A percentile compares a stretch with the other conserved stretches of the same genome.
These are phyloP conservation scores for Pythium myriotylum DNA, from an alignment of 352 stramenopile genomes.

Conservation along the genomic window DNA sequence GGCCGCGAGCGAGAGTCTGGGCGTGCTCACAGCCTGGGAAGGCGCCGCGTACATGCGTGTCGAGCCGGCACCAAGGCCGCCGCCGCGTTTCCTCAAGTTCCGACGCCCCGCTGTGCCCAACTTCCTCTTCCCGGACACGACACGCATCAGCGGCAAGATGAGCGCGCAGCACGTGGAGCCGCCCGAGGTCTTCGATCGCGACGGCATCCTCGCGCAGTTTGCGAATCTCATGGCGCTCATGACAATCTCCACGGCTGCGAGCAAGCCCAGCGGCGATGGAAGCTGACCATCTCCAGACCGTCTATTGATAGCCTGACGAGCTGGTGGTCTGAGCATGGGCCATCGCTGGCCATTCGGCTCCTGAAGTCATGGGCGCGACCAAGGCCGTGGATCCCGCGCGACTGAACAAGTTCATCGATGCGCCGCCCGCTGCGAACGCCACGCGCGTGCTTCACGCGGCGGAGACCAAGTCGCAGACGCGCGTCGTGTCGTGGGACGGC, in stretches of 20 bases:
- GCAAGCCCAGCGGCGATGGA: not conserved
- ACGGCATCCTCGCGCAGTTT: slow-evolving; percentile 57
- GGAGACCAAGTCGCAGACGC: slow-evolving; percentile 42
- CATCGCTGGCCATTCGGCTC: too few species aligned
- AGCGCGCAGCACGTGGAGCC: slow-evolving; percentile 31
- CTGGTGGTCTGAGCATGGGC: too few species aligned
- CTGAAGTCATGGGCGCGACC: not conserved
- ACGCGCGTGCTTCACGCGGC: slow-evolving; percentile 20
- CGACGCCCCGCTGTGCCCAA: slow-evolving; percentile 61
- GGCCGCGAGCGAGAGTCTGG: slow-evolving; percentile 61
- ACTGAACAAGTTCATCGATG: slow-evolving; percentile 67
- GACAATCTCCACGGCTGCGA: slow-evolving; percentile 21
- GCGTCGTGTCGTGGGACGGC: slow-evolving; percentile 56
- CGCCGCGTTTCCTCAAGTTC: slow-evolving; percentile 41
- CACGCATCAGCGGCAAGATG: slow-evolving; percentile 62
- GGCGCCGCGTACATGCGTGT: slow-evolving; percentile 37
- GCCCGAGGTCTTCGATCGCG: slow-evolving; percentile 58
- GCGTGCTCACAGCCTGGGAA: slow-evolving; percentile 62
- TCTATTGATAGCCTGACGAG: slow-evolving; percentile 3
- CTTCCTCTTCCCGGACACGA: slow-evolving; percentile 71
- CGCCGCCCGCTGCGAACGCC: slow-evolving; percentile 43
- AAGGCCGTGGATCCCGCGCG: slow-evolving; percentile 51
- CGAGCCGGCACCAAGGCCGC: slow-evolving; percentile 37
- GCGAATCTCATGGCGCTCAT: slow-evolving; percentile 35
- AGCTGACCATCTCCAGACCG: not conserved